Evolutionary conservation across 345 rosid genomes (phyloP).

Genomic region (Salix arbutifolia): DNA sequence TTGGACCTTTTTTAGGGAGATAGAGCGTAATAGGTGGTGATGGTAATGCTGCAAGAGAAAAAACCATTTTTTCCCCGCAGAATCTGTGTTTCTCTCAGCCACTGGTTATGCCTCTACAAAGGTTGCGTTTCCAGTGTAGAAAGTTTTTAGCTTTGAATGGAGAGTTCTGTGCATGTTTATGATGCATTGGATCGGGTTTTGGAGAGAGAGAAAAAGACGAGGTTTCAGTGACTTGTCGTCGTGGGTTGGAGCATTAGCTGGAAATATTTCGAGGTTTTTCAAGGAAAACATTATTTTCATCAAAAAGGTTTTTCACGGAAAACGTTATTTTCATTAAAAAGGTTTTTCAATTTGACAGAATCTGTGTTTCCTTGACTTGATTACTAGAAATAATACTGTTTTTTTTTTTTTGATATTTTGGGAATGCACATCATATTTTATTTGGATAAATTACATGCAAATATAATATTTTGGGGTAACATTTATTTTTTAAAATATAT

Average conservation of each 20-base stretch:
- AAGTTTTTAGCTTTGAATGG: background rate
- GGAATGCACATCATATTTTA: no score
- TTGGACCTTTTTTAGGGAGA: slow-evolving; percentile 18
- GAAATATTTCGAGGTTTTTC: no score
- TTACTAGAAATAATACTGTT: no score
- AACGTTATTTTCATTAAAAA: no score
- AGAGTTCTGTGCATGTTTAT: background rate
- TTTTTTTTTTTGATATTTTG: no score
- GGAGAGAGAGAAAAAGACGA: background rate
- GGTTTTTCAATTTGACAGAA: no score
- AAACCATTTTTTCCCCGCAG: slow-evolving; percentile 22
- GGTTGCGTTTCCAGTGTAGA: background rate
- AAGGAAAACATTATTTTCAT: no score
- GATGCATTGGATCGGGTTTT: background rate
- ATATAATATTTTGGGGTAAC: no score
- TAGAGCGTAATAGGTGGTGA: slow-evolving; percentile 18
- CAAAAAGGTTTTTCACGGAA: no score
- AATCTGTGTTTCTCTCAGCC: background rate
- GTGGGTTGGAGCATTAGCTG: background rate
- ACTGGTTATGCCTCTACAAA: background rate
- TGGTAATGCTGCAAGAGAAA: slow-evolving; percentile 28
- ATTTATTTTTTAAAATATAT: no score
- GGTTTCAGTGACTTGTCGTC: background rate
- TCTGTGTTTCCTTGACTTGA: no score
- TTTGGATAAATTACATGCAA: no score